phyloP scores from a whole-genome alignment of 495 filamentous ascomycete species.

The Neurospora africana region DNA sequence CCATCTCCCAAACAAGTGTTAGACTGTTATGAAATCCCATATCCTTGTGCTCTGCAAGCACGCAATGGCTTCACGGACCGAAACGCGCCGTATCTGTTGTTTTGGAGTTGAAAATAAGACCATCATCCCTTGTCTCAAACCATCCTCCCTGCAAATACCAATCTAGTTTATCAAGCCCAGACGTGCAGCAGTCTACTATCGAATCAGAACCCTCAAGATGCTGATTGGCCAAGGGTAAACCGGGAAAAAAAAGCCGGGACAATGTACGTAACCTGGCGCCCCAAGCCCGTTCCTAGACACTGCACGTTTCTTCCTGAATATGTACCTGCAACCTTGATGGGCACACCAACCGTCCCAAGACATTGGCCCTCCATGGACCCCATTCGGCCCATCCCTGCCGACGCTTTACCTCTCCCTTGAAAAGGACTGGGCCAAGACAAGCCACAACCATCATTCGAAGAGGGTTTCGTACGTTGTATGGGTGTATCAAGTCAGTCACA shows the following conservation, averaged over 20 bases:
- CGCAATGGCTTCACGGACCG: background rate
- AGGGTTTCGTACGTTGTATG: background rate
- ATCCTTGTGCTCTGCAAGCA: background rate
- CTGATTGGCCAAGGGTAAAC: background rate
- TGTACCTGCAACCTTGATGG: background rate
- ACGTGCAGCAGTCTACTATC: background rate
- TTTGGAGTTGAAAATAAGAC: background rate
- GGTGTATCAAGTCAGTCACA: background rate
- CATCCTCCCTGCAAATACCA: background rate
- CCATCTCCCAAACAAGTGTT: background rate
- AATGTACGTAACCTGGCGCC: background rate
- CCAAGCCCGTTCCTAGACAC: background rate
- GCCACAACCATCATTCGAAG: background rate
- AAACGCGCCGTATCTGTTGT: background rate
- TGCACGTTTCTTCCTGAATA: background rate
- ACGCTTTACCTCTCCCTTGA: background rate
- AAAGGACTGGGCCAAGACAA: background rate
- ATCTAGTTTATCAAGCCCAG: background rate
- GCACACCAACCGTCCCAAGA: background rate
- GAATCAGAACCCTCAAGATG: background rate
- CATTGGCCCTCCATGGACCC: background rate
- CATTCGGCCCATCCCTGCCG: background rate
- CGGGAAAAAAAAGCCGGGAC: background rate
- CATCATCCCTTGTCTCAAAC: background rate
- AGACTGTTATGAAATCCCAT: background rate